Percentiles rank a stretch among this genome's conserved stretches.
These are phyloP conservation scores for Kitagawia praeruptora DNA, from an alignment of 129 eudicot genomes.

Conservation along the genomic window DNA sequence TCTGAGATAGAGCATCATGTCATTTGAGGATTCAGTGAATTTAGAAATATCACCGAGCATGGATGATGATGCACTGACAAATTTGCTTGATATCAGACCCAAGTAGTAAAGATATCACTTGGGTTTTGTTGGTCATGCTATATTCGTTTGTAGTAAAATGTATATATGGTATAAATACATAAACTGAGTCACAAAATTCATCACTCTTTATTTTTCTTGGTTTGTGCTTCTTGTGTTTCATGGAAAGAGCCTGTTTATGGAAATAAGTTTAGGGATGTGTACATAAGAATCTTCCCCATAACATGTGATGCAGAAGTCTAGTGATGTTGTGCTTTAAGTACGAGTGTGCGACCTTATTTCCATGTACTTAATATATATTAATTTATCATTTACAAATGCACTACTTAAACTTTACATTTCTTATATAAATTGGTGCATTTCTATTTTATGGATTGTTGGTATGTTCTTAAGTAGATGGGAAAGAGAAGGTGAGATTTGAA, in stretches of 20 bases:
- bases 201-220: conserved; percentile 13
- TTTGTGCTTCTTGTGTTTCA: background rate
- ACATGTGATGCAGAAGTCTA: background rate
- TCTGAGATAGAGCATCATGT: background rate
- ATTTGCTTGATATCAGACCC: conserved; percentile 5
- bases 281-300: background rate
- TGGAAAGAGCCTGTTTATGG: background rate
- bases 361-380: background rate
- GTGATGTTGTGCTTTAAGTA: background rate
- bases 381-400: background rate
- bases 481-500: background rate
- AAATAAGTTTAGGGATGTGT: background rate
- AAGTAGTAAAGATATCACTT: background rate
- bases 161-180: background rate
- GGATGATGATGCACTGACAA: background rate
- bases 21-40: background rate
- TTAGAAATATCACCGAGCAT: background rate
- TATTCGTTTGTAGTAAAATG: conserved; percentile 8
- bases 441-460: too few relatives aligned
- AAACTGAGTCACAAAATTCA: background rate
- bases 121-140: conserved; percentile 39
- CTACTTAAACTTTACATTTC: too few relatives aligned
- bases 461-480: background rate
- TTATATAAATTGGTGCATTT: too few relatives aligned
- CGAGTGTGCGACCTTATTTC: background rate